A percentile compares a stretch with the other conserved stretches of the same genome.
Conservation (phyloP, 768 basidiomycete species). For the Boletus subparvulus region DNA sequence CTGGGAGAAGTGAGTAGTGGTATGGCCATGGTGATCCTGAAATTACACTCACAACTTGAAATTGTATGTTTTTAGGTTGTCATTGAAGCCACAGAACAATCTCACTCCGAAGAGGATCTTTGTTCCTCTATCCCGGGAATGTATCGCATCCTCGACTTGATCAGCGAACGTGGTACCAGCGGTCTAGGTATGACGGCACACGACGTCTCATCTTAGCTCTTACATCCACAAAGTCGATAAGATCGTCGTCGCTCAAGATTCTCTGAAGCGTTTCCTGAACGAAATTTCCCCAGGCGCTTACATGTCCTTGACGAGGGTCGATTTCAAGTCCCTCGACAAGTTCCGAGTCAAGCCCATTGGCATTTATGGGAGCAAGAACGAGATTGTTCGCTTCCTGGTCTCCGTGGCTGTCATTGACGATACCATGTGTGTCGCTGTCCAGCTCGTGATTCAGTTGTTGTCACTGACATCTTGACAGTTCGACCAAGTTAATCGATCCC, state of each 20-base stretch:
- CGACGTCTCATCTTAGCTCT: neutral
- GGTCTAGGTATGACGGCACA: constrained; percentile 46
- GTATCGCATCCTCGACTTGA: constrained; percentile 54
- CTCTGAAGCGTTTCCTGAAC: constrained; percentile 49
- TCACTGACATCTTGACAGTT: constrained; percentile 10
- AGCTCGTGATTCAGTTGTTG: neutral
- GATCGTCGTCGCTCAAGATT: constrained; percentile 56
- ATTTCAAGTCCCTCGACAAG: constrained; percentile 53
- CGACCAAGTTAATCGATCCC: constrained; percentile 5
- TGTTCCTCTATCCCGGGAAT: constrained; percentile 40
- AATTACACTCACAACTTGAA: neutral
- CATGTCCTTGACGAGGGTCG: constrained; percentile 52
- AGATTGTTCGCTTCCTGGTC: constrained; percentile 50
- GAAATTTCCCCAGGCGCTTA: constrained; percentile 51
- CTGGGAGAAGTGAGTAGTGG: constrained; percentile 16
- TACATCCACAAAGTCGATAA: constrained; percentile 49
- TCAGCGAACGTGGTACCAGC: constrained; percentile 48
- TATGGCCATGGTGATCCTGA: neutral
- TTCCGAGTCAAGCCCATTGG: constrained; percentile 48
- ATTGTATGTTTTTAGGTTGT: constrained; percentile 16
- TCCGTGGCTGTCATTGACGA: constrained; percentile 39
- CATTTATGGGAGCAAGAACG: constrained; percentile 53
- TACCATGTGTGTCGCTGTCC: constrained; percentile 35
- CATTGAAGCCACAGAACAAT: constrained; percentile 7
- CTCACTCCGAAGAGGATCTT: constrained; percentile 19